Evolutionary conservation across 192 early-diverging fungal species (phyloP).

Genomic region (Umbelopsis isabellina): DNA sequence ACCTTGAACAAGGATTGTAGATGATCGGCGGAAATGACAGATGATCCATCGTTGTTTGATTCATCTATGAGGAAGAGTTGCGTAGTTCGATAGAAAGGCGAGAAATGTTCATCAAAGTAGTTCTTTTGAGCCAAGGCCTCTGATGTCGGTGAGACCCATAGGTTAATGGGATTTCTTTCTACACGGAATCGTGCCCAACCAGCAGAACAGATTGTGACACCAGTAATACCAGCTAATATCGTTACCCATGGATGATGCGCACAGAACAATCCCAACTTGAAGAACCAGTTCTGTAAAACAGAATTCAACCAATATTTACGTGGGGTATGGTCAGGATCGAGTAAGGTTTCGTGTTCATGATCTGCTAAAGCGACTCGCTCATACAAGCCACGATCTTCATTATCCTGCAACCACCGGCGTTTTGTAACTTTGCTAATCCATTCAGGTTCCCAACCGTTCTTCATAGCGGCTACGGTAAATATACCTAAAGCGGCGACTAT

Average conservation of each 20-base stretch:
- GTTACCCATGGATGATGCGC: slow-evolving; percentile 57
- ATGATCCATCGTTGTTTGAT: slow-evolving; percentile 32
- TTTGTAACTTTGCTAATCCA: neutral
- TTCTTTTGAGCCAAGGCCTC: slow-evolving; percentile 55
- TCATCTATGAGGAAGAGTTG: slow-evolving; percentile 55
- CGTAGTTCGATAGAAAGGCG: slow-evolving; percentile 69
- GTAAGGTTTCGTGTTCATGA: slow-evolving; percentile 38
- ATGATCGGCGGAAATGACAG: slow-evolving; percentile 46
- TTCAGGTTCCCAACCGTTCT: slow-evolving; percentile 21
- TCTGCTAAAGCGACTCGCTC: slow-evolving; percentile 51
- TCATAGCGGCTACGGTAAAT: slow-evolving; percentile 32
- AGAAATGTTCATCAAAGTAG: slow-evolving; percentile 64
- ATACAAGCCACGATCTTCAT: slow-evolving; percentile 23
- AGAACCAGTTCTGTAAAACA: slow-evolving; percentile 62
- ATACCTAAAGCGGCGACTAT: slow-evolving; percentile 31
- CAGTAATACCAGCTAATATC: slow-evolving; percentile 40
- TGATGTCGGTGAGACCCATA: slow-evolving; percentile 65
- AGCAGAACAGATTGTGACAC: slow-evolving; percentile 54
- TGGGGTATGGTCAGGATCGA: slow-evolving; percentile 51
- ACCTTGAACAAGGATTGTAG: slow-evolving; percentile 54
- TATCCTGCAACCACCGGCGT: neutral
- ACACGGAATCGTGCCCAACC: slow-evolving; percentile 60
- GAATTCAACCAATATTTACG: slow-evolving; percentile 53
- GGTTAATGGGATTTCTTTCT: slow-evolving; percentile 58
- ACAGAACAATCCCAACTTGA: slow-evolving; percentile 58